A percentile compares a stretch with the other conserved stretches of the same genome.
phyloP scores from a whole-genome alignment of 2,329 filamentous ascomycete species.

The Pseudofabraea citricarpa region DNA sequence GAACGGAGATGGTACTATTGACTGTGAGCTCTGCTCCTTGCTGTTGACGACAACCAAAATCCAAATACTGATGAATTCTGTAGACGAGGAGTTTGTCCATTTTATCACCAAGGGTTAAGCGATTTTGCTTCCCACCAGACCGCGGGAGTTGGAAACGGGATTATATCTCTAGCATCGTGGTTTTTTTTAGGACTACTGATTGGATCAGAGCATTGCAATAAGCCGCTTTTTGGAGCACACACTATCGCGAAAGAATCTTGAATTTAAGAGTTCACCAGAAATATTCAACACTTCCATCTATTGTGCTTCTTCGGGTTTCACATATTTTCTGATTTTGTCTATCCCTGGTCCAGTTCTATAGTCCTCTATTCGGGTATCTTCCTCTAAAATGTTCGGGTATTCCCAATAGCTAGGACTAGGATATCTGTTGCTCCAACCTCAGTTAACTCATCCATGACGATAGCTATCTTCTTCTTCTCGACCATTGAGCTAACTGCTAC shows the following conservation, averaged over 20 bases:
- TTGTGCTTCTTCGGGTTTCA: background rate
- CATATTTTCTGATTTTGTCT: background rate
- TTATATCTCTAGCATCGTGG: too few relatives aligned
- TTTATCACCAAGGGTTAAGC: conserved; percentile 6
- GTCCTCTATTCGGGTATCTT: too few relatives aligned
- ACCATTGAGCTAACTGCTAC: conserved; percentile 62
- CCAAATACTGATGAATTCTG: too few relatives aligned
- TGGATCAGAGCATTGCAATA: too few relatives aligned
- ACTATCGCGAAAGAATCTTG: too few relatives aligned
- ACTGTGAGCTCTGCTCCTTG: conserved; percentile 45
- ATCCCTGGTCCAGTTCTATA: background rate
- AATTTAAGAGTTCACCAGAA: too few relatives aligned
- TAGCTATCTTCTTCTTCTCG: conserved; percentile 30
- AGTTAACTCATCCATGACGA: conserved; percentile 29
- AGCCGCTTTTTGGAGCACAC: too few relatives aligned
- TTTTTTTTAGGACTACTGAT: too few relatives aligned
- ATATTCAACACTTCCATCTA: background rate
- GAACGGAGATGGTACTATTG: conserved; percentile 59
- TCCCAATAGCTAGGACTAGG: conserved; percentile 28
- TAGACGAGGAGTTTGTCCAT: conserved; percentile 13
- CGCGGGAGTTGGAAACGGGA: too few relatives aligned
- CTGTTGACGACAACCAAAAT: too few relatives aligned
- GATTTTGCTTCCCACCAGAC: too few relatives aligned
- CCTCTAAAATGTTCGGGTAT: conserved; percentile 20
- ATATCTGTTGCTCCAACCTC: conserved; percentile 28